Evolutionary conservation across 495 filamentous ascomycete genomes (phyloP).

Genomic region (Daldinia decipiens): DNA sequence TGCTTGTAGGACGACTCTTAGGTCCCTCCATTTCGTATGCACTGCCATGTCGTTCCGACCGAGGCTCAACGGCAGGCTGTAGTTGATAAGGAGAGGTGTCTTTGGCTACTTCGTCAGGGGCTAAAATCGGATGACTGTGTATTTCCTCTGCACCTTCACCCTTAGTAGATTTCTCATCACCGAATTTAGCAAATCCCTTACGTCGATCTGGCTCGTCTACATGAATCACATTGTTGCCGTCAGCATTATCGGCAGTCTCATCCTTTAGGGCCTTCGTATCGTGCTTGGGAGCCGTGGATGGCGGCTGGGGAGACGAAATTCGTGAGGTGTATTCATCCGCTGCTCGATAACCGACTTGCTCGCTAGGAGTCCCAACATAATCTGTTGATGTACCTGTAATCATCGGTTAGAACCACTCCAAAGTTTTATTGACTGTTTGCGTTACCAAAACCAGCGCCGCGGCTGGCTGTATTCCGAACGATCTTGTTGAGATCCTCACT

Average conservation of each 20-base stretch:
- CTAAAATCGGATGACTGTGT: conserved; percentile 82
- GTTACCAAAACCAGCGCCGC: conserved; percentile 73
- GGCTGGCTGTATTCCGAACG: conserved; percentile 75
- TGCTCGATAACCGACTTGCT: conserved; percentile 83
- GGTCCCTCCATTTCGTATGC: conserved; percentile 62
- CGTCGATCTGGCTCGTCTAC: conserved; percentile 75
- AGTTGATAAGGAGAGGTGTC: conserved; percentile 64
- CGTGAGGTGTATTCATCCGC: conserved; percentile 80
- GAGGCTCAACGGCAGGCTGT: conserved; percentile 76
- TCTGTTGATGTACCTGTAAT: conserved; percentile 55
- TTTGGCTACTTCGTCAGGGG: conserved; percentile 89
- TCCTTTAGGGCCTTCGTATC: conserved; percentile 35
- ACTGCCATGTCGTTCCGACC: conserved; percentile 68
- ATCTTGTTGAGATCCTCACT: conserved; percentile 92
- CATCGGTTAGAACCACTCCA: conserved; percentile 51
- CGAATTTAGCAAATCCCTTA: conserved; percentile 61
- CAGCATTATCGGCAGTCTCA: conserved; percentile 27
- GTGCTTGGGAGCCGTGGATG: conserved; percentile 53
- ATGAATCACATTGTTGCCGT: conserved; percentile 73
- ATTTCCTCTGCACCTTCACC: conserved; percentile 63
- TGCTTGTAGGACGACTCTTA: conserved; percentile 76
- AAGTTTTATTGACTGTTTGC: conserved; percentile 50
- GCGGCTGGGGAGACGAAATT: conserved; percentile 69
- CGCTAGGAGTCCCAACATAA: conserved; percentile 73
- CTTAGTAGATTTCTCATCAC: conserved; percentile 60